Evolutionary conservation across 106 monocot species (phyloP).

Genomic region (Apostasia ramifera): DNA sequence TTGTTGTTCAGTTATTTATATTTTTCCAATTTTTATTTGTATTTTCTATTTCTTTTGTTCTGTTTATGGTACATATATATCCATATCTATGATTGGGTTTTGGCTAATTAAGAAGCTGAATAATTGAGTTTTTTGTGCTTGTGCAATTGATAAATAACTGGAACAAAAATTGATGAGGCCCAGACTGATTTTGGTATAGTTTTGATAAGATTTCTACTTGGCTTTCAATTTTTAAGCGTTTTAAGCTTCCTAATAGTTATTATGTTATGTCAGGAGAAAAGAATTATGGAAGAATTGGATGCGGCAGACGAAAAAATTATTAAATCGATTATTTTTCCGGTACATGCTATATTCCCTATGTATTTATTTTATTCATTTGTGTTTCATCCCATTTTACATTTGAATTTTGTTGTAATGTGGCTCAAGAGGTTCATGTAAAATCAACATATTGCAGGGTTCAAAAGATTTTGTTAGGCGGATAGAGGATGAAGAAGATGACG

Average conservation of each 20-base stretch:
- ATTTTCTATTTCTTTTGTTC: not conserved
- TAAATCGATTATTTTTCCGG: constrained; percentile 66
- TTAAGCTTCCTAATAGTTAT: constrained; percentile 5
- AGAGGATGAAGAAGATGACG: constrained; percentile 53
- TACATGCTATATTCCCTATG: constrained; percentile 8
- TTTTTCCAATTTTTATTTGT: not conserved
- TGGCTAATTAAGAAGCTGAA: not conserved
- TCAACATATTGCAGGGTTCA: constrained; percentile 30
- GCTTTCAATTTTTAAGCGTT: not conserved
- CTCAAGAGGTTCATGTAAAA: not conserved
- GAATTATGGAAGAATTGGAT: constrained; percentile 55
- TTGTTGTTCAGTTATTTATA: too few species aligned
- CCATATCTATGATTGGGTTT: not conserved
- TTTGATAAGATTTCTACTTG: not conserved
- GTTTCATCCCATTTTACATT: not conserved
- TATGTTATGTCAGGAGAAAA: constrained; percentile 47
- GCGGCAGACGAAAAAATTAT: constrained; percentile 75
- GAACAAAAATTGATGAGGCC: not conserved
- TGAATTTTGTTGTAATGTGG: not conserved
- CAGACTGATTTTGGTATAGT: not conserved
- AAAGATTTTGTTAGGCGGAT: constrained; percentile 60
- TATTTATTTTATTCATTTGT: not conserved
- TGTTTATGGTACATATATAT: not conserved
- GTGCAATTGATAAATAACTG: not conserved
- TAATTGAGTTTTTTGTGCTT: not conserved